Base-by-base conservation (phyloP, 495 filamentous ascomycete species). In the Tuber brumale region DNA sequence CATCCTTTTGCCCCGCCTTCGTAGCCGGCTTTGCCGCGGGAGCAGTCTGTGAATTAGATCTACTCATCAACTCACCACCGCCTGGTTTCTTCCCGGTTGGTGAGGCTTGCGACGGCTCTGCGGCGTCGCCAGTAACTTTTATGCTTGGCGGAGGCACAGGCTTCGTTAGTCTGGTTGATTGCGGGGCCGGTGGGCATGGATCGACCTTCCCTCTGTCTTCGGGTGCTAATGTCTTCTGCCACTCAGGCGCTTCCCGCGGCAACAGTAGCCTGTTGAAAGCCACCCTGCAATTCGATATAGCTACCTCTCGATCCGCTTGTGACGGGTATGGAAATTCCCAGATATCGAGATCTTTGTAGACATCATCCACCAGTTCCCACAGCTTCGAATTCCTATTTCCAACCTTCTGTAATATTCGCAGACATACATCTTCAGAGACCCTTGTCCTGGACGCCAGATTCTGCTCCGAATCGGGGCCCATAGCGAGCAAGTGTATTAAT, bases 191-290 rank as follows among this genome's bases (percentile, higher is more conserved):
- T 90, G 85, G 75, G 87, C 86, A 75, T 91, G 85, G 72, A 86
- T 87, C 70, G 87, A 92, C 91, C 80, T 92, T 91, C 41, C 89
- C 90, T 73, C 91, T 87, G 75, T 93, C 91, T 46, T 89, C 87
- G 71, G 87, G 87, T 3, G 89, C 87, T 51, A 92, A 85, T 72
- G 92, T 85, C 77, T 84, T 84, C 81, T 92, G 90, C 90, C 91
- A 93, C 39, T 90, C 84, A 75, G 88, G 86, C 76, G 92, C 90
- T 43, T 88, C 85, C 48, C 86, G 86, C 31, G 86, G 86, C 27
- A 93, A 84, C 7, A 90, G 87, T 84, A 90, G 84, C 61, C 91
- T 88, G 83, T 92, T 89, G 75, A 91, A 92, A 45, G 91, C 91
- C n/a, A 87, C 88, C 61, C 92, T 86, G 27, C 90, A 90, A 83